Percentiles rank a stretch among this genome's conserved stretches.
phyloP scores from a whole-genome alignment of 352 stramenopile species.

The Globisporangium spinosum region DNA sequence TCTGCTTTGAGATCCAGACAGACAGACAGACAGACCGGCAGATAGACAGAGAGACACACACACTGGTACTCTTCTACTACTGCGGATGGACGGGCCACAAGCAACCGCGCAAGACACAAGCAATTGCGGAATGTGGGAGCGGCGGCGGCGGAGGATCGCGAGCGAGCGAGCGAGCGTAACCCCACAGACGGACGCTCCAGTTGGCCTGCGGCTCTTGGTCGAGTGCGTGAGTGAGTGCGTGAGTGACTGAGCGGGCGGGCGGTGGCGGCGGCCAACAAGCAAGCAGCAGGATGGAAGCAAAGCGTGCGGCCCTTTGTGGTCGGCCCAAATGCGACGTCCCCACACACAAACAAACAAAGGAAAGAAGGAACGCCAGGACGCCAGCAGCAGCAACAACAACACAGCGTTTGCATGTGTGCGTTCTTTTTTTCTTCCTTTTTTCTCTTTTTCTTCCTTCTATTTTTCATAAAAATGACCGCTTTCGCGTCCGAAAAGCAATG shows the following conservation, averaged over 20 bases:
- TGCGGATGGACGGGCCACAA: constrained; percentile 9
- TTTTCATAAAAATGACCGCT: neutral
- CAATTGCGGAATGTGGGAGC: neutral
- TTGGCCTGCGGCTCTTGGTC: neutral
- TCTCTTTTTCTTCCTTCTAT: constrained; percentile 5
- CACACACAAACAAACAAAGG: constrained; percentile 2
- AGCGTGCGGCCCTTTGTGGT: neutral
- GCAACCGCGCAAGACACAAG: constrained; percentile 1
- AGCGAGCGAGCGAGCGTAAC: neutral
- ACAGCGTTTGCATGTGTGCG: neutral
- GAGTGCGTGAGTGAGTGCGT: no score
- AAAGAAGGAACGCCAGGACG: constrained; percentile 3
- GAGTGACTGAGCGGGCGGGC: neutral
- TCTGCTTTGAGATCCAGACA: constrained; percentile 9
- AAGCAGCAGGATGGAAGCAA: neutral
- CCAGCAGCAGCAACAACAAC: neutral
- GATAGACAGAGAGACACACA: neutral
- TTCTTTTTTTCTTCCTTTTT: constrained; percentile 9
- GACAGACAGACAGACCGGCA: constrained; percentile 4
- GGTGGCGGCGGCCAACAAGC: neutral
- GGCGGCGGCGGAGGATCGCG: neutral
- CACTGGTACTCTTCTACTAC: neutral
- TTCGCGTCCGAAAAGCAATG: neutral
- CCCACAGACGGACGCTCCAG: neutral
- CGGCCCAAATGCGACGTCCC: neutral